phyloP scores from a whole-genome alignment of 306 rosid genomes.

The Citrullus colocynthis region DNA sequence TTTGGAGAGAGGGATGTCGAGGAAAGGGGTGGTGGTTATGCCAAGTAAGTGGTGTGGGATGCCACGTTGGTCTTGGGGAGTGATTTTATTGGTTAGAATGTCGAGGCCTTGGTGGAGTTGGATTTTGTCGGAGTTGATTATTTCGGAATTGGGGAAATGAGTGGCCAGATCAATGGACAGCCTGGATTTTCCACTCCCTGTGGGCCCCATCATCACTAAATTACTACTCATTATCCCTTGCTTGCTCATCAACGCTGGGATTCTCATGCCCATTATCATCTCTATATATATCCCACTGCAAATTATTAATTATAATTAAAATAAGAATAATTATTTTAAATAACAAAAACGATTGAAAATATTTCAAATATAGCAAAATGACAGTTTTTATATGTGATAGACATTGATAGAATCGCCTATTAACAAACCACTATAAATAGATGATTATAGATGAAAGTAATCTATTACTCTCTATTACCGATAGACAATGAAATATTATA shows the following conservation, averaged over 20 bases:
- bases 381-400: too few relatives aligned
- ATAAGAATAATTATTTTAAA: too few relatives aligned
- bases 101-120: conserved; percentile 72
- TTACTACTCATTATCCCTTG: background rate
- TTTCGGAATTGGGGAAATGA: conserved; percentile 33
- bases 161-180: conserved; percentile 64
- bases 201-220: conserved; percentile 47
- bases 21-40: conserved; percentile 20
- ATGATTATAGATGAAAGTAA: too few relatives aligned
- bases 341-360: too few relatives aligned
- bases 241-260: background rate
- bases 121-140: conserved; percentile 83
- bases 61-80: conserved; percentile 44
- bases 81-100: conserved; percentile 62
- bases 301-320: too few relatives aligned
- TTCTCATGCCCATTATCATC: background rate
- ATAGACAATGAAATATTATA: too few relatives aligned
- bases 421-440: too few relatives aligned
- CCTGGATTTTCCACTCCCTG: conserved; percentile 72
- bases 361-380: too few relatives aligned
- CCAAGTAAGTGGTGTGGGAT: conserved; percentile 74
- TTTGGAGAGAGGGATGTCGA: conserved; percentile 32
- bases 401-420: too few relatives aligned
- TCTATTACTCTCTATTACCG: too few relatives aligned
- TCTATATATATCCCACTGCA: too few relatives aligned